Conservation (phyloP, 768 basidiomycete genomes). For the Suillus subluteus region DNA sequence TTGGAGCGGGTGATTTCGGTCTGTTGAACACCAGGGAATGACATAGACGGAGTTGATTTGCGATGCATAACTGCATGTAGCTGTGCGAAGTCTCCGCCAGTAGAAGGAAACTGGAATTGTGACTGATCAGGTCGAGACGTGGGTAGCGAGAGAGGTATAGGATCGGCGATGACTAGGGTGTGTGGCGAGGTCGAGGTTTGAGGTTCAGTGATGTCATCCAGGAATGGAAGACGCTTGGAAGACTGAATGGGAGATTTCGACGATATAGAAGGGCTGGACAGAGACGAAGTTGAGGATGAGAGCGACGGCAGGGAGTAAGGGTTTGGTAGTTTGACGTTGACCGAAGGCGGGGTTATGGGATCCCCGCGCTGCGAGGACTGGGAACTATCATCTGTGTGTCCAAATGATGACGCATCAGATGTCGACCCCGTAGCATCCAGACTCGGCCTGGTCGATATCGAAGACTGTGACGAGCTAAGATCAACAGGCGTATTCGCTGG, state of each 20-base stretch:
- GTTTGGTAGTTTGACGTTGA: conserved; percentile 31
- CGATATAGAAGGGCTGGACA: conserved; percentile 56
- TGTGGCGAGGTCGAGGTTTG: conserved; percentile 28
- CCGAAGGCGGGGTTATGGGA: conserved; percentile 39
- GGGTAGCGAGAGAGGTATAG: conserved; percentile 29
- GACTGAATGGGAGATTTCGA: conserved; percentile 42
- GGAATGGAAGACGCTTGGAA: conserved; percentile 42
- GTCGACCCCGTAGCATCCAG: conserved; percentile 17
- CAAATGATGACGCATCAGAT: conserved; percentile 27
- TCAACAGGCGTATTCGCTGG: conserved; percentile 11
- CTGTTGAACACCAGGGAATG: conserved; percentile 35
- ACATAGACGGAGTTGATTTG: conserved; percentile 40
- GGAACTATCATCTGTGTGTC: conserved; percentile 35
- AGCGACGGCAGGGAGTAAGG: conserved; percentile 48
- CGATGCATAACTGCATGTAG: conserved; percentile 35
- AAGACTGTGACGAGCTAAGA: conserved; percentile 6
- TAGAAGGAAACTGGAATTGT: conserved; percentile 44
- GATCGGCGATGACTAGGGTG: conserved; percentile 35
- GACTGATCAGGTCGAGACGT: conserved; percentile 25
- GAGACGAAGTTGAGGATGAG: conserved; percentile 63
- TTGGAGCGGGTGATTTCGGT: conserved; percentile 40
- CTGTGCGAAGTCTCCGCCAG: conserved; percentile 33
- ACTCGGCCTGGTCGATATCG: conserved; percentile 7
- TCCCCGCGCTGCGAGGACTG: conserved; percentile 32
- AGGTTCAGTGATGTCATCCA: conserved; percentile 33